These are phyloP conservation scores for Exsudoporus frostii DNA, from an alignment of 768 basidiomycete genomes.

Conservation along the genomic window DNA sequence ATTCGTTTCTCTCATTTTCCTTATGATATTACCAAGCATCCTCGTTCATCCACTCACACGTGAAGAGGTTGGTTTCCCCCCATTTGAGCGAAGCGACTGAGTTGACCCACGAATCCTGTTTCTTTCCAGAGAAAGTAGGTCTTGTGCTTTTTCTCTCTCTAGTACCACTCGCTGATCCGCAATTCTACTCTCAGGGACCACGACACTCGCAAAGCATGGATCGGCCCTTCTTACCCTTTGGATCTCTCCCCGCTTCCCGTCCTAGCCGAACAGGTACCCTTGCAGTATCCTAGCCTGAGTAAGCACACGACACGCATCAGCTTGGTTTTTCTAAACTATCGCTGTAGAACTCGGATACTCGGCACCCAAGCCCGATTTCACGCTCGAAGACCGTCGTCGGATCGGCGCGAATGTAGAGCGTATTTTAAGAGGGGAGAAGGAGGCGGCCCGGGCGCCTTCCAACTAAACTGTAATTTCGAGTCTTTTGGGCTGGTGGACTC, in stretches of 20 bases:
- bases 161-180: neutral
- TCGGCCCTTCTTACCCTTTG: constrained; percentile 67
- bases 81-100: neutral
- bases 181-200: constrained; percentile 51
- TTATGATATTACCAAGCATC: constrained; percentile 42
- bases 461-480: constrained; percentile 7
- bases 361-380: constrained; percentile 43
- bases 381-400: constrained; percentile 58
- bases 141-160: neutral
- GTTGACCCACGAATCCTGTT: neutral
- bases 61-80: constrained; percentile 50
- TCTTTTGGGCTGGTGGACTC: too few species aligned
- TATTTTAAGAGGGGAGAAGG: constrained; percentile 56
- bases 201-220: constrained; percentile 66
- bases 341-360: constrained; percentile 67
- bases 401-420: constrained; percentile 62
- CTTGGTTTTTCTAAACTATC: neutral
- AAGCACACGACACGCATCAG: constrained; percentile 20
- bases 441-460: constrained; percentile 62
- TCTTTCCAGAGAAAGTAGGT: constrained; percentile 48
- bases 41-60: constrained; percentile 73
- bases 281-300: constrained; percentile 69
- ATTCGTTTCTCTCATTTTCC: neutral
- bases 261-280: constrained; percentile 50
- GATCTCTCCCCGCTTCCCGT: constrained; percentile 57